These are phyloP conservation scores for Chrysosphaeria jannelii DNA, from an alignment of 2,329 filamentous ascomycete species.

Conservation along the genomic window DNA sequence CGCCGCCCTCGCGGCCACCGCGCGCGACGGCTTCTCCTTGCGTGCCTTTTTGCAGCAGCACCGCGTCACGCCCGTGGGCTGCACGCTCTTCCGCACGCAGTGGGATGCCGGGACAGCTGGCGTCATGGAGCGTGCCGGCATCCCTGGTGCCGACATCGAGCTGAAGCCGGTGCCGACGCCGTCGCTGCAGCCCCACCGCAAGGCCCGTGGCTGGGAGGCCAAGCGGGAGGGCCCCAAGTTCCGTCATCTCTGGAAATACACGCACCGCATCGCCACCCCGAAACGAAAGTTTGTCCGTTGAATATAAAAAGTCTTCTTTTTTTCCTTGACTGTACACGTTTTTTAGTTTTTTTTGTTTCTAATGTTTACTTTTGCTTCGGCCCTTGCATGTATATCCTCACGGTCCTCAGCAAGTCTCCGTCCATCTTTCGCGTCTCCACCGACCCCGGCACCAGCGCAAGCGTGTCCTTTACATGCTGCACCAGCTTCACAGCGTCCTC, in stretches of 20 bases:
- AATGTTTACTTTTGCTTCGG: slow-evolving; percentile 3
- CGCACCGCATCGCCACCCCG: slow-evolving; percentile 18
- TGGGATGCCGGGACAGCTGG: slow-evolving; percentile 75
- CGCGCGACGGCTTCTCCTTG: slow-evolving; percentile 40
- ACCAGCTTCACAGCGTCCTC: slow-evolving; percentile 32
- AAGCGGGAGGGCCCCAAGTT: slow-evolving; percentile 34
- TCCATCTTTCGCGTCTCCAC: slow-evolving; percentile 13
- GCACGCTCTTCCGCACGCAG: slow-evolving; percentile 59
- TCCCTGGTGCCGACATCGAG: slow-evolving; percentile 54
- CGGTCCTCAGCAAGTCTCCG: slow-evolving; percentile 12
- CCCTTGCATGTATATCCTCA: slow-evolving; percentile 13
- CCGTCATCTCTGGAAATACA: slow-evolving; percentile 32
- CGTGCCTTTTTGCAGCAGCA: slow-evolving; percentile 45
- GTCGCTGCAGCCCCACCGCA: slow-evolving; percentile 29
- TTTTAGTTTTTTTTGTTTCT: background rate
- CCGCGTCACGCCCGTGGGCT: slow-evolving; percentile 41
- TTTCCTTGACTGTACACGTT: too few relatives aligned
- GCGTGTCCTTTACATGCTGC: slow-evolving; percentile 9
- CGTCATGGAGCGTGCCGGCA: slow-evolving; percentile 55
- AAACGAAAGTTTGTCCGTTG: slow-evolving; percentile 7
- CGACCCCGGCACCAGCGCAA: slow-evolving; percentile 9
- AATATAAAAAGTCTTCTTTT: too few relatives aligned
- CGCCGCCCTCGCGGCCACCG: slow-evolving; percentile 15
- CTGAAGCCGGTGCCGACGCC: slow-evolving; percentile 55
- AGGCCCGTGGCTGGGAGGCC: slow-evolving; percentile 33